Percentiles rank a stretch among this genome's conserved stretches.
Evolutionary conservation across 2,329 filamentous ascomycete genomes (phyloP).

Genomic region (Talaromyces islandicus): DNA sequence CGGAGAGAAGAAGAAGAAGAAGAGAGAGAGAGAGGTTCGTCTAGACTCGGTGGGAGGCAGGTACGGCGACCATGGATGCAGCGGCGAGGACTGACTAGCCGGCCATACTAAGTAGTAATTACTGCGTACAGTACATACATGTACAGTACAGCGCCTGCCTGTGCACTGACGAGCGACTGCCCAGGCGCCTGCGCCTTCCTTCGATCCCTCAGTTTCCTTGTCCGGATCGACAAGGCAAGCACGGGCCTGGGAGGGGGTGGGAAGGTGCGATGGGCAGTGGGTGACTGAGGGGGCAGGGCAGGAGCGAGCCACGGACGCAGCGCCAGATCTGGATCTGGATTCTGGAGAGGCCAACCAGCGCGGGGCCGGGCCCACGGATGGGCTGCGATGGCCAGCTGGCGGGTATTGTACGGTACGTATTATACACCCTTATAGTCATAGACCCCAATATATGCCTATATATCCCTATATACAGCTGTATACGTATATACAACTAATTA

Average conservation of each 20-base stretch:
- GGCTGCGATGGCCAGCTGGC: neutral
- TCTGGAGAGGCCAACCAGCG: neutral
- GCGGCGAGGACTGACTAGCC: neutral
- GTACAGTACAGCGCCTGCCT: neutral
- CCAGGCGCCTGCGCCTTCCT: neutral
- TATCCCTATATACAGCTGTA: too few species aligned
- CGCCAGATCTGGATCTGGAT: neutral
- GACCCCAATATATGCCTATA: too few species aligned
- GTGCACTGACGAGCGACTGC: neutral
- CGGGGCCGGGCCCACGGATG: neutral
- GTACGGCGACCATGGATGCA: slow-evolving; percentile 2
- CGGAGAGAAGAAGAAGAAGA: slow-evolving; percentile 1
- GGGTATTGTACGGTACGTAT: neutral
- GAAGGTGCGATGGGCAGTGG: neutral
- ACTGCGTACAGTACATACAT: neutral
- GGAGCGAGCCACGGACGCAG: neutral
- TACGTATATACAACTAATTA: too few species aligned
- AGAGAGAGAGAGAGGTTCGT: neutral
- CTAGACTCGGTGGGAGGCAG: neutral
- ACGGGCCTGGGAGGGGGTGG: slow-evolving; percentile 6
- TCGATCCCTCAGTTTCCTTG: neutral
- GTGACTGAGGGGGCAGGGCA: neutral
- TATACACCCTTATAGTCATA: neutral
- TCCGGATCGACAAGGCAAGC: slow-evolving; percentile 13
- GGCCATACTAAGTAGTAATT: neutral